These are phyloP conservation scores for Sequoiadendron giganteum DNA, from an alignment of 75 land plant genomes.

Conservation along the genomic window DNA sequence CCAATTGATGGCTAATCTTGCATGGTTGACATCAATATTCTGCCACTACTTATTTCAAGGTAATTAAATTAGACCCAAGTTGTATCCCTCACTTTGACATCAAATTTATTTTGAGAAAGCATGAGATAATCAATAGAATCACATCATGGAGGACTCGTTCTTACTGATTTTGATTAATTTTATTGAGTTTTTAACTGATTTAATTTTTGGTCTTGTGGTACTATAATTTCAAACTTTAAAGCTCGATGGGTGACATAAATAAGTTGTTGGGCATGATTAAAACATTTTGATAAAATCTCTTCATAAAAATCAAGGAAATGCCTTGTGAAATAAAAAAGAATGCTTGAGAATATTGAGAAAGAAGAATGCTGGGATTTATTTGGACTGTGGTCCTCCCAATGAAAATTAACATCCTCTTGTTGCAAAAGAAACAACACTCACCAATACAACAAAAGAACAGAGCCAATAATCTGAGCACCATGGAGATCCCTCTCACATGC, in stretches of 20 bases:
- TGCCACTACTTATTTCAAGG: no score
- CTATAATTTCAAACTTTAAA: background rate
- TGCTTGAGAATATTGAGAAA: background rate
- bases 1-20: no score
- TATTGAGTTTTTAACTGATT: background rate
- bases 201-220: background rate
- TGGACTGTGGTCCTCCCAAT: background rate
- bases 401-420: background rate
- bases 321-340: background rate
- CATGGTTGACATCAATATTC: no score
- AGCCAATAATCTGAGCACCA: background rate
- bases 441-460: background rate
- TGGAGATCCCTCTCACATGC: background rate
- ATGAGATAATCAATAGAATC: no score
- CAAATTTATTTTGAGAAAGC: no score
- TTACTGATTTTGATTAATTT: background rate
- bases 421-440: background rate
- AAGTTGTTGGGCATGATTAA: background rate
- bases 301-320: background rate
- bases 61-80: no score
- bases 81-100: no score
- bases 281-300: background rate
- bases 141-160: no score
- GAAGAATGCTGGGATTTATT: background rate
- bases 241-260: background rate